Percentiles rank a stretch among this genome's conserved stretches.
These are phyloP conservation scores for Fusarium equiseti DNA, from an alignment of 2,329 filamentous ascomycete genomes.

Conservation along the genomic window DNA sequence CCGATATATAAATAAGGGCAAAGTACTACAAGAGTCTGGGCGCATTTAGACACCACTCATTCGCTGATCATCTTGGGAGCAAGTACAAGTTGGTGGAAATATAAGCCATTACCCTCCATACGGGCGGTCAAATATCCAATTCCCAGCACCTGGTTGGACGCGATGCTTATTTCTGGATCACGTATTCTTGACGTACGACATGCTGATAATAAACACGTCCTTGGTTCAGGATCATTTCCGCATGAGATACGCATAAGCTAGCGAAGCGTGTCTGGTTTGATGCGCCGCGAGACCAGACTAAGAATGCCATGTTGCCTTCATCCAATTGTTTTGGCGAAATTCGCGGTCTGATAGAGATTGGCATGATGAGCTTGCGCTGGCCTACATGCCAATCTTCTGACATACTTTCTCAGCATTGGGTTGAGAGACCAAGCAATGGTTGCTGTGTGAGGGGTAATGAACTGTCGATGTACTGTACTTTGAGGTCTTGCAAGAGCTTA, in stretches of 20 bases:
- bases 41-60: neutral
- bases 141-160: neutral
- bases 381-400: neutral
- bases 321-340: neutral
- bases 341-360: neutral
- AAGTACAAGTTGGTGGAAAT: neutral
- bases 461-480: constrained; percentile 1
- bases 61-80: neutral
- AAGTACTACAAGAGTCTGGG: neutral
- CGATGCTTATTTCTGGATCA: constrained; percentile 2
- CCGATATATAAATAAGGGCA: neutral
- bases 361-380: neutral
- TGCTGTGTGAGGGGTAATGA: neutral
- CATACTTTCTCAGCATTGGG: neutral
- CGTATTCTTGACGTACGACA: neutral
- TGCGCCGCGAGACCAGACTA: neutral
- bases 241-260: neutral
- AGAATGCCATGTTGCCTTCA: constrained; percentile 6
- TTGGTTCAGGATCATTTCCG: constrained; percentile 12
- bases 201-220: constrained; percentile 1
- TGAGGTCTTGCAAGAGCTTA: constrained; percentile 25
- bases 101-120: neutral
- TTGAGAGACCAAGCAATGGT: neutral
- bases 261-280: constrained; percentile 10
- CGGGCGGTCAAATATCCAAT: neutral